A percentile compares a stretch with the other conserved stretches of the same genome.
Evolutionary conservation across 345 rosid genomes (phyloP).

Genomic region (Stellera chamaejasme): DNA sequence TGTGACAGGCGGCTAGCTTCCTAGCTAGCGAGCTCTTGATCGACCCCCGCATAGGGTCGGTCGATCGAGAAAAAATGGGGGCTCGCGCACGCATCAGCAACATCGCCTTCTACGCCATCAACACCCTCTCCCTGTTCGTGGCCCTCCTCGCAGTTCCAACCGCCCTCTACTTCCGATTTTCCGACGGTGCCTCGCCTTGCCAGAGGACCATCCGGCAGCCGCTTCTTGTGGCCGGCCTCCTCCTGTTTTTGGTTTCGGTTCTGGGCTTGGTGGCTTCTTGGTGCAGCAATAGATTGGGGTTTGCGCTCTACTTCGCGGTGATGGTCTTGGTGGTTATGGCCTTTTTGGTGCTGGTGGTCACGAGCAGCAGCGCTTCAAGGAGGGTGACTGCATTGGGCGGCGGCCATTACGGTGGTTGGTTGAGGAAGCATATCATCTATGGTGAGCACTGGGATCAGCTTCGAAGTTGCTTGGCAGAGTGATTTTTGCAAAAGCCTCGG

Average conservation of each 20-base stretch:
- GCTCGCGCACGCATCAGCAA: slow-evolving; percentile 12
- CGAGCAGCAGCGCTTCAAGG: neutral
- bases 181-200: slow-evolving; percentile 7
- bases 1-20: no score
- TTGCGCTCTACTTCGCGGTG: slow-evolving; percentile 8
- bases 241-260: slow-evolving; percentile 13
- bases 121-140: slow-evolving; percentile 11
- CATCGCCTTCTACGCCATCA: slow-evolving; percentile 4
- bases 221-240: slow-evolving; percentile 4
- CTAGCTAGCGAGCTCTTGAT: no score
- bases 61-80: no score
- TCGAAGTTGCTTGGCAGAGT: slow-evolving; percentile 21
- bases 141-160: slow-evolving; percentile 11
- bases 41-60: no score
- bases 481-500: slow-evolving; percentile 17
- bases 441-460: slow-evolving; percentile 22
- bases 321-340: slow-evolving; percentile 9
- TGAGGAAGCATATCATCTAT: slow-evolving; percentile 17
- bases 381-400: neutral
- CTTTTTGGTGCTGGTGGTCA: neutral
- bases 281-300: neutral
- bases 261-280: slow-evolving; percentile 19
- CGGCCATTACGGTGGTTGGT: slow-evolving; percentile 13
- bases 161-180: slow-evolving; percentile 8
- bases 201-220: slow-evolving; percentile 7